These are phyloP conservation scores for Pseudohalonectria lignicola DNA, from an alignment of 2,329 filamentous ascomycete species.

Conservation along the genomic window DNA sequence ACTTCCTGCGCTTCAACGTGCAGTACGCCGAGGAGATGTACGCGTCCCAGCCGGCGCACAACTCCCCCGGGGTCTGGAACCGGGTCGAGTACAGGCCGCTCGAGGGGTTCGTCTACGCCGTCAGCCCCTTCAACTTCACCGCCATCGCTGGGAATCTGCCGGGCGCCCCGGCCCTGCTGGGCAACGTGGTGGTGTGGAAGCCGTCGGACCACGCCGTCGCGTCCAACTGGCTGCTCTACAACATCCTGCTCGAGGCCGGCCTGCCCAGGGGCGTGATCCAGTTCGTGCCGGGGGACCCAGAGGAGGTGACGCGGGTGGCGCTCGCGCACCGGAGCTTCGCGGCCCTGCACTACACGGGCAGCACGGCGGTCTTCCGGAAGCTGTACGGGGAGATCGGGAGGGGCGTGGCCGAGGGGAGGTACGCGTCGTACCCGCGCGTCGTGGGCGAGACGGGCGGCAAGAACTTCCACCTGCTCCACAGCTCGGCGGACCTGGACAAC, in stretches of 20 bases:
- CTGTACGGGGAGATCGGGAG: constrained; percentile 79
- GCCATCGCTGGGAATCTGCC: constrained; percentile 85
- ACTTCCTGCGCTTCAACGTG: constrained; percentile 92
- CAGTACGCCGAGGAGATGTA: constrained; percentile 90
- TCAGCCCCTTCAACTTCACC: constrained; percentile 95
- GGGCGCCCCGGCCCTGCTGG: constrained; percentile 74
- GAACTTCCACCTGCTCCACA: constrained; percentile 40
- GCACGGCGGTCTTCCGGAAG: constrained; percentile 80
- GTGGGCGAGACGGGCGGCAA: constrained; percentile 41
- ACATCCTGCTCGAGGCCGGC: constrained; percentile 84
- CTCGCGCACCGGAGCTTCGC: constrained; percentile 73
- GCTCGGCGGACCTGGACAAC: constrained; percentile 32
- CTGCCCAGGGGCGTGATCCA: constrained; percentile 85
- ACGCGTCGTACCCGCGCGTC: constrained; percentile 57
- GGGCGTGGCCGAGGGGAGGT: constrained; percentile 71
- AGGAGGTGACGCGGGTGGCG: constrained; percentile 68
- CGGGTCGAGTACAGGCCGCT: constrained; percentile 80
- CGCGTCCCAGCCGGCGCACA: constrained; percentile 72
- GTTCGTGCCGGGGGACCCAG: constrained; percentile 82
- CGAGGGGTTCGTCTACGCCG: constrained; percentile 90
- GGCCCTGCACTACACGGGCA: constrained; percentile 90
- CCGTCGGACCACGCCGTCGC: constrained; percentile 81
- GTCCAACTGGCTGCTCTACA: constrained; percentile 84
- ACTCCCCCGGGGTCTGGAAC: constrained; percentile 83
- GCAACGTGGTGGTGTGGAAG: constrained; percentile 96